Percentiles rank a stretch among this genome's conserved stretches.
Conservation (phyloP, 805 yeast species). For the Zygoascus bituminiphila region DNA sequence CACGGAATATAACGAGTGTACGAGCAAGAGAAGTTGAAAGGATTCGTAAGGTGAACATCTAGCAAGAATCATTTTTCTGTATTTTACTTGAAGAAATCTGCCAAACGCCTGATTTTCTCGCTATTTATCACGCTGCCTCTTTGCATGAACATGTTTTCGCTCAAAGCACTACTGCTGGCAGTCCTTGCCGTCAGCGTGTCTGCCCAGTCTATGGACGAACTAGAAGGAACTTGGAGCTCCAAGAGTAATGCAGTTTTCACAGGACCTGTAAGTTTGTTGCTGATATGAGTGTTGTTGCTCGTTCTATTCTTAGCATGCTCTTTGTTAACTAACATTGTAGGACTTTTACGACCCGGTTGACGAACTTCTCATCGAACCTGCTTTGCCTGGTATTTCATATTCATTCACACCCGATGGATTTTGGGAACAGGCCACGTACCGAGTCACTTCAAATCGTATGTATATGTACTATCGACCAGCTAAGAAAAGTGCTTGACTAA, state of each 20-base stretch:
- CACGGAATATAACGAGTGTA: too few relatives aligned
- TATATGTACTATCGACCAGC: not conserved
- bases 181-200: not conserved
- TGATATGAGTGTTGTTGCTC: not conserved
- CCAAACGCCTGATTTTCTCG: not conserved
- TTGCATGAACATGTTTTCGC: not conserved
- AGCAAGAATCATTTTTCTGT: too few relatives aligned
- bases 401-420: conserved; percentile 90
- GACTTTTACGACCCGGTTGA: conserved; percentile 90
- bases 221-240: conserved; percentile 92
- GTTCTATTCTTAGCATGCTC: conserved; percentile 4
- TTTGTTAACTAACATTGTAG: conserved; percentile 9
- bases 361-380: conserved; percentile 90
- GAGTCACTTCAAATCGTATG: conserved; percentile 56
- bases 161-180: not conserved
- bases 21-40: too few relatives aligned
- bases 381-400: conserved; percentile 86
- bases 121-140: not conserved
- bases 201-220: conserved; percentile 12
- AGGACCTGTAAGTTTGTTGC: conserved; percentile 59
- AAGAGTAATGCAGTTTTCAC: conserved; percentile 92
- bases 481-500: not conserved
- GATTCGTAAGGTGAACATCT: too few relatives aligned
- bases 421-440: conserved; percentile 84
- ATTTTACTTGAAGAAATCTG: not conserved